Base-by-base conservation (phyloP, 2,329 filamentous ascomycete genomes). In the Colletotrichum somersetense region DNA sequence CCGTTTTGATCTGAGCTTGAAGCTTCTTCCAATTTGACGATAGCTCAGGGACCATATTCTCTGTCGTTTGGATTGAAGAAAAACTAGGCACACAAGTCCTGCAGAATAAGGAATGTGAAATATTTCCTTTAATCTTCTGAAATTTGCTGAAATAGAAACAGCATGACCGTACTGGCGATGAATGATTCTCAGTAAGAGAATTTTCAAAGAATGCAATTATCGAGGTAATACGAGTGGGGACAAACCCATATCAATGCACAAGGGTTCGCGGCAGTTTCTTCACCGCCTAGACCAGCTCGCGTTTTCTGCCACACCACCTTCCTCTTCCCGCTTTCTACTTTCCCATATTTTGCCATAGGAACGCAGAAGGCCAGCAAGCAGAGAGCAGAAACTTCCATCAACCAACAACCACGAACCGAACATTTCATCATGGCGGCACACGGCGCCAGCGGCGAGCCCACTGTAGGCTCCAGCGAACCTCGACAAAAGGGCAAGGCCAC, bases 21-120 rank as follows among this genome's bases (percentile, higher is more conserved):
- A 95, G 86, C 82, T 89, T 92, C 82, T 94, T 94, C 93, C 93
- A 95, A 79, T 95, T 95, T 66, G 88, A 90, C 16, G 90, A 92
- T 44, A 91, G 81, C 76, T 83, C 84, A 48, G 80, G 80, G 48
- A 84, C 81, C 85, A 86, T 86, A 73, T 53, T 76, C 67, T 74
- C 68, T 64, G 30, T 3, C 3, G 5, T 50, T 40, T 48, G 30
- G 5, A 2, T 11, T 46, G 40, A 5, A 10, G 12, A 7, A 18
- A 1, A 6, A 14, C 10, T 8, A 14, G 40, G 11, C 4, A 18
- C 40, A 56, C 12, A n/a, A 12, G 14, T 44, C 18, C 26, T 2
- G 38, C n/a, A 18, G 20, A 26, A 42, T 12, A 2, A 64, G 4
- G 38, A 16, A 26, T 2, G 18, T 53, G 4, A 14, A 4, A 46